Conservation (phyloP, 352 stramenopile genomes). For the Achlya hypogyna region DNA sequence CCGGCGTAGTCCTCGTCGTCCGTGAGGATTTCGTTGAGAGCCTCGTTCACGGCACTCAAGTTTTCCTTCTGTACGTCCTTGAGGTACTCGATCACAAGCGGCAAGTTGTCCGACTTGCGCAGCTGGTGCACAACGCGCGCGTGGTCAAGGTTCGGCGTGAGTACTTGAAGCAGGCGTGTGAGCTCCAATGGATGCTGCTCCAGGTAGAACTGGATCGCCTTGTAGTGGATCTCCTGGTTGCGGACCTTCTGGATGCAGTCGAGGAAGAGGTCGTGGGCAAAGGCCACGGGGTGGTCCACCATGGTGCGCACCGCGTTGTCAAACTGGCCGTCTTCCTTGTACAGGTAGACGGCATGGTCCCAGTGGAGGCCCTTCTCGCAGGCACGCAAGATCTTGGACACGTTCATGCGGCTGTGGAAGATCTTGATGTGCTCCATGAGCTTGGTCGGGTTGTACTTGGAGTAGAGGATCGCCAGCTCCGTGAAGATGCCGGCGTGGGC, state of each 20-base stretch:
- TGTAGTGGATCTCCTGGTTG: slow-evolving; percentile 99
- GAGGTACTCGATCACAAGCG: slow-evolving; percentile 96
- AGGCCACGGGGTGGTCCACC: slow-evolving; percentile 96
- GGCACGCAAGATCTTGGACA: slow-evolving; percentile 94
- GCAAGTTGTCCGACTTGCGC: slow-evolving; percentile 94
- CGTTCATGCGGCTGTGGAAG: slow-evolving; percentile 99
- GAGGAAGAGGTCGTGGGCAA: slow-evolving; percentile 98
- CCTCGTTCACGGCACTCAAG: slow-evolving; percentile 97
- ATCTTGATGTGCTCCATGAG: slow-evolving; percentile 99
- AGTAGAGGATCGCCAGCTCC: slow-evolving; percentile 98
- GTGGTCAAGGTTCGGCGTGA: slow-evolving; percentile 98
- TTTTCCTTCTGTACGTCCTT: slow-evolving; percentile 99
- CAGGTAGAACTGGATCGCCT: slow-evolving; percentile 98
- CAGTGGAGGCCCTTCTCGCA: slow-evolving; percentile 98
- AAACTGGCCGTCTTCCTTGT: slow-evolving; percentile 99
- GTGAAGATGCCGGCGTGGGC: slow-evolving; percentile 99
- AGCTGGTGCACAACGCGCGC: slow-evolving; percentile 98
- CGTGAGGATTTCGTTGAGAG: slow-evolving; percentile 93
- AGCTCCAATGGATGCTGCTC: slow-evolving; percentile 96
- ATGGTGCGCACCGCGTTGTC: slow-evolving; percentile 99
- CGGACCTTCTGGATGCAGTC: slow-evolving; percentile 98
- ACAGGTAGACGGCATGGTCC: slow-evolving; percentile 97
- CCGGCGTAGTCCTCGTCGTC: slow-evolving; percentile 98
- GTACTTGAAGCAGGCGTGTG: slow-evolving; percentile 94
- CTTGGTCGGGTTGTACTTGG: slow-evolving; percentile 98